Conservation (phyloP, 306 rosid genomes). For the Mucuna pruriens region DNA sequence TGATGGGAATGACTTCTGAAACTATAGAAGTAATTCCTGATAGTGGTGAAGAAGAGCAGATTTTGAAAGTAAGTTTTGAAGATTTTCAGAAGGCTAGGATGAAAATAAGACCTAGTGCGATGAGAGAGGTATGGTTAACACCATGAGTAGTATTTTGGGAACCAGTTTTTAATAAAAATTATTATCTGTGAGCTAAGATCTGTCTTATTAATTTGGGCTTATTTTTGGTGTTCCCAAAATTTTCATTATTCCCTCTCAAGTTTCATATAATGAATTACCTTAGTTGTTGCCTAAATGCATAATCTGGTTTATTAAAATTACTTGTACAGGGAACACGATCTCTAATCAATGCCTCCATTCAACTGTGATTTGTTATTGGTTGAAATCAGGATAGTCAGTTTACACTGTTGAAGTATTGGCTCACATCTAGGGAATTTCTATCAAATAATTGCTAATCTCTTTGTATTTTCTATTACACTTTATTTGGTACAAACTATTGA, state of each 20-base stretch:
- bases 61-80: constrained; percentile 64
- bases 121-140: constrained; percentile 81
- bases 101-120: constrained; percentile 95
- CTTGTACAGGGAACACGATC: constrained; percentile 4
- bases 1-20: constrained; percentile 43
- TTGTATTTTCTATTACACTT: constrained; percentile 28
- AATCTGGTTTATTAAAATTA: constrained; percentile 24
- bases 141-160: constrained; percentile 11
- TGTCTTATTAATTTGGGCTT: constrained; percentile 29
- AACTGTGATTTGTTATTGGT: constrained; percentile 4
- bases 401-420: neutral
- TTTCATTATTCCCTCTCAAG: constrained; percentile 3
- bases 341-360: constrained; percentile 31
- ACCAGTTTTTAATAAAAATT: neutral
- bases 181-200: neutral
- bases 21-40: constrained; percentile 33
- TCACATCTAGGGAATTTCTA: neutral
- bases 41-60: constrained; percentile 49
- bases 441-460: constrained; percentile 6
- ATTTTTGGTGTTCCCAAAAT: neutral
- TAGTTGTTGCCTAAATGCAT: constrained; percentile 12
- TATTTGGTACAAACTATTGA: constrained; percentile 18
- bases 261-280: constrained; percentile 11
- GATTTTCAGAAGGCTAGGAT: constrained; percentile 84
- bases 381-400: constrained; percentile 9